Base-by-base conservation (phyloP, 768 basidiomycete species). In the Obba rivulosa region DNA sequence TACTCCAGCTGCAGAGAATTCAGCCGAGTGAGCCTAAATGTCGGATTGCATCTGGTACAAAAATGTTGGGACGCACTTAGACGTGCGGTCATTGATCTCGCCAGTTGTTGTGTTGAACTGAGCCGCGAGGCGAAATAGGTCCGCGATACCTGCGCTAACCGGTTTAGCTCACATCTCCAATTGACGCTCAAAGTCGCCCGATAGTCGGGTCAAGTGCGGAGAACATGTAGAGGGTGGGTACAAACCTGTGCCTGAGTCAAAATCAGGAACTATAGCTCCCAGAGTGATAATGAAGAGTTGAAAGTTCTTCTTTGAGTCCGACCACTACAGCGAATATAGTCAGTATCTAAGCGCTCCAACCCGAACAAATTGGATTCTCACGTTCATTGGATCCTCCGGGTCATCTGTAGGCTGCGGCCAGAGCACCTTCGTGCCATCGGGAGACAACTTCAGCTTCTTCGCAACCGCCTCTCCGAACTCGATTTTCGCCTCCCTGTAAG, bases 371-470 rank as follows among this genome's bases (percentile, higher is more conserved):
- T 20, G 10, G 18, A n/a, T n/a, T n/a, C 34, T 41, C 37, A 75
- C 78, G 55, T 82, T 83, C 64, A 83, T 81, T 14, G 83, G 83
- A 56, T 85, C 82, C n/a, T 75, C 66, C 0, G 75, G 73, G 39
- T 78, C 72, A 54, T 83, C 77, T 1, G 76, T 73, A 1, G 84
- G 83, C 56, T 85, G 84, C 17, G 84, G 84, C 80, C 83, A 85
- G 0, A 87, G 71, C 9, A 85, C 75, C 43, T 72, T 79, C 16
- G 68, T 75, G 0, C 83, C 81, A 48, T 82, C 79, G 16, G 56
- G 50, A 3, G 77, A 73, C 7, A 82, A 67, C 69, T 85, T 85
- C 45, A 85, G 68, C 41, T 59, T 69, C 4, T 74, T 65, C 0
- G 82, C 80, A 34, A 81, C 60, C 3, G 65, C 66, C 20, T 77